Base-by-base conservation (phyloP, 2,329 filamentous ascomycete species). In the Fusarium papillatum region DNA sequence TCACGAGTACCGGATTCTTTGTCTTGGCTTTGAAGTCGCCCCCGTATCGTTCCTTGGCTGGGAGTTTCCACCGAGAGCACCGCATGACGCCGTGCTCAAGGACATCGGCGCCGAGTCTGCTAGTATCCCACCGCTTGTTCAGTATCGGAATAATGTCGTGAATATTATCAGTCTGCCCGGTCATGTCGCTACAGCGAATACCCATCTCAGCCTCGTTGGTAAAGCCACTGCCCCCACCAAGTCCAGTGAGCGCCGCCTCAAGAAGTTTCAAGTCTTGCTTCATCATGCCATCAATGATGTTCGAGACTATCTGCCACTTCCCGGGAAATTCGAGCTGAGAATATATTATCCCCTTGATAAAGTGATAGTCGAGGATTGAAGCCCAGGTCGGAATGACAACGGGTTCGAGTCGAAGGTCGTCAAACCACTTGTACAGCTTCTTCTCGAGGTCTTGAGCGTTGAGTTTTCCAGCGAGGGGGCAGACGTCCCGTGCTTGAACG, bases 51-150 rank as follows among this genome's bases (percentile, higher is more conserved):
- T 85, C 85, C 57, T 82, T 83, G 14, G 85, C 82, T 7, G 81
- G 78, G 11, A 85, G 69, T 26, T 73, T 78, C 86, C 85, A 87
- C 71, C 82, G 82, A 1, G 81, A 82, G 74, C 86, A 87, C 2
- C 66, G 57, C 61, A 82, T 74, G 31, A 74, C 61, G 5, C 75
- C 4, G 10, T 4, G 4, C 0, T 74, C 70, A 38, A 70, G 67
- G 2, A 68, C n/a, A 14, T 81, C 80, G 1, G 80, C 82, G 10
- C 80, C 73, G n/a, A 80, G 66, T 13, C 77, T 77, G 71, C 82
- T 85, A 22, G 74, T 76, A 1, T 76, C 36, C 57, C 74, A 72
- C 34, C 81, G 74, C 1, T 64, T 63, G 17, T 80, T 66, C 19
- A 82, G 50, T 17, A 78, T 76, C 8, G 80, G 76, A 3, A 76